These are phyloP conservation scores for Arthrinium phaeospermum DNA, from an alignment of 2,329 filamentous ascomycete genomes.

Conservation along the genomic window DNA sequence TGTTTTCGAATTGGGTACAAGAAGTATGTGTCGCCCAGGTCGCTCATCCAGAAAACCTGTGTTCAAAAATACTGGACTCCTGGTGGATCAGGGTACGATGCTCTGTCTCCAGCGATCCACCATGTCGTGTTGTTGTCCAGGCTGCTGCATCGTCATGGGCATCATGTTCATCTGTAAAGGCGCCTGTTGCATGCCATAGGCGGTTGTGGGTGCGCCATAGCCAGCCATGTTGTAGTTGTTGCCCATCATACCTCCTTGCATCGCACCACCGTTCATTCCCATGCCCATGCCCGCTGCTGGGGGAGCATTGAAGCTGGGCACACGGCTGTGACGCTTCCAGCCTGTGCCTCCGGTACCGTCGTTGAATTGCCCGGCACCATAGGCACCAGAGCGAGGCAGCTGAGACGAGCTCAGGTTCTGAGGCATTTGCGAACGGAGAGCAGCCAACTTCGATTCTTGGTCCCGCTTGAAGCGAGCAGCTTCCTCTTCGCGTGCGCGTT, in stretches of 20 bases:
- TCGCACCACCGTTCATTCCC: slow-evolving; percentile 1
- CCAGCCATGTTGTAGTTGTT: slow-evolving; percentile 18
- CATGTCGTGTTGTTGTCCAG: slow-evolving; percentile 37
- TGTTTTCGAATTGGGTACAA: background rate
- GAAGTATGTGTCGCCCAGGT: background rate
- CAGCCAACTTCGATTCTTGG: slow-evolving; percentile 55
- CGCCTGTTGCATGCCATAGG: slow-evolving; percentile 27
- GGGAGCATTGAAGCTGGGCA: background rate
- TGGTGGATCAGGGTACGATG: slow-evolving; percentile 31
- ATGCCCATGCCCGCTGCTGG: background rate
- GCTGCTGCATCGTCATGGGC: slow-evolving; percentile 32
- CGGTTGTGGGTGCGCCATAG: slow-evolving; percentile 20
- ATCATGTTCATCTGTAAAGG: slow-evolving; percentile 25
- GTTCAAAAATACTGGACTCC: background rate
- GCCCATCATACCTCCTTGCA: slow-evolving; percentile 14
- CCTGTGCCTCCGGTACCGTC: slow-evolving; percentile 52
- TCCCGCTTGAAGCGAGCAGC: slow-evolving; percentile 47
- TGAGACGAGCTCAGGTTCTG: slow-evolving; percentile 41
- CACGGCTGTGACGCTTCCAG: slow-evolving; percentile 23
- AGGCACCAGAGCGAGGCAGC: slow-evolving; percentile 49
- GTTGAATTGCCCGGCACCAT: slow-evolving; percentile 59
- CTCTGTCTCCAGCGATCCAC: slow-evolving; percentile 43
- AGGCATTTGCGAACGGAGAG: slow-evolving; percentile 57
- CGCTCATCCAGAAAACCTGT: background rate
- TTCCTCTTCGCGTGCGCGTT: slow-evolving; percentile 48